Evolutionary conservation across 108 stramenopile genomes (phyloP).

Genomic region (Nannochloropsis salina): DNA sequence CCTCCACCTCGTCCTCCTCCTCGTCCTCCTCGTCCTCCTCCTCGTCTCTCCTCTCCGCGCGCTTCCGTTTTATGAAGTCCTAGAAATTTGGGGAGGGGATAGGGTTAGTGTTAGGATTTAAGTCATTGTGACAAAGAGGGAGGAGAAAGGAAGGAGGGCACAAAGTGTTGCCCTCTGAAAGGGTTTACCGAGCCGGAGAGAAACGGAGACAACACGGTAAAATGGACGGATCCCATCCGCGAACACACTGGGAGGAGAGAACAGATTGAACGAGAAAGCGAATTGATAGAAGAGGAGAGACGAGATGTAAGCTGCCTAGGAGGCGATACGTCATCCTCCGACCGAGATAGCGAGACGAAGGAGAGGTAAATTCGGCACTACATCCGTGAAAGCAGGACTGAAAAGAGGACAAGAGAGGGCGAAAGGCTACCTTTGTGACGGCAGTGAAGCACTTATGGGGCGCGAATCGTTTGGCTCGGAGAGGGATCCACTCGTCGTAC

Average conservation of each 20-base stretch:
- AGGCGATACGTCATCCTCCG: too few relatives aligned
- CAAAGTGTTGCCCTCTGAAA: too few relatives aligned
- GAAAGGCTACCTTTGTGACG: not conserved
- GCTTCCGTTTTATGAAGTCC: not conserved
- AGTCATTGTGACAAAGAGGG: not conserved
- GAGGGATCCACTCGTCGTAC: not conserved
- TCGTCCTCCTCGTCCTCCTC: not conserved
- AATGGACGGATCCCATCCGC: not conserved
- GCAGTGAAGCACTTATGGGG: conserved; percentile 14
- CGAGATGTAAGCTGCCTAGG: too few relatives aligned
- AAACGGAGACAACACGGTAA: not conserved
- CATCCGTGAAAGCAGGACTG: not conserved
- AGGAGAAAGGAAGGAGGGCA: not conserved
- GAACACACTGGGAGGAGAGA: not conserved
- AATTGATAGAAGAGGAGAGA: too few relatives aligned
- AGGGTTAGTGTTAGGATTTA: too few relatives aligned
- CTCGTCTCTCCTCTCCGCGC: not conserved
- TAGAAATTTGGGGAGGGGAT: not conserved
- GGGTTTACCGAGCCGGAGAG: not conserved
- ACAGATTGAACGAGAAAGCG: too few relatives aligned
- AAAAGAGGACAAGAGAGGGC: not conserved
- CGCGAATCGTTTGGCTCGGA: not conserved
- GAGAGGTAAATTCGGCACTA: too few relatives aligned
- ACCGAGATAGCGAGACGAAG: too few relatives aligned
- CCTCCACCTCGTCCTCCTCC: not conserved